phyloP scores from a whole-genome alignment of 805 yeast species.

The Lipomyces sp. region DNA sequence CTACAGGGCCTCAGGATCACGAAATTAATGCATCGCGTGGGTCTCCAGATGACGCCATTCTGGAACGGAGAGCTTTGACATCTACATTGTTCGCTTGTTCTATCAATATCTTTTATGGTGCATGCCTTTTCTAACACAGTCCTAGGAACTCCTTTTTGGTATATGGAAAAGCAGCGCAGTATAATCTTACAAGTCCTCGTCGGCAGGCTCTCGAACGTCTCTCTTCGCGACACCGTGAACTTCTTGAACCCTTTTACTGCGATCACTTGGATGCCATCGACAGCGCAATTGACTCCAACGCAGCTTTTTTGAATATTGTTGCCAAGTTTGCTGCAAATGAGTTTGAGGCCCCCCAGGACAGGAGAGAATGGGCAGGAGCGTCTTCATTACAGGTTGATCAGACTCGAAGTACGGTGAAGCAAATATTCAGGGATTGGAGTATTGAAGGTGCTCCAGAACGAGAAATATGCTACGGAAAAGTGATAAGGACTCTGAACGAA shows the following conservation, averaged over 20 bases:
- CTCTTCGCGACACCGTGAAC: conserved; percentile 3
- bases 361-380: conserved; percentile 19
- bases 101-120: not conserved
- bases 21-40: no score
- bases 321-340: conserved; percentile 28
- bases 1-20: no score
- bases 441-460: conserved; percentile 48
- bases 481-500: conserved; percentile 45
- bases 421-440: conserved; percentile 77
- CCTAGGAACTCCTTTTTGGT: conserved; percentile 19
- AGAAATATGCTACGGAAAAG: conserved; percentile 51
- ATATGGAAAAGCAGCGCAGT: conserved; percentile 16
- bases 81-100: conserved; percentile 14
- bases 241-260: conserved; percentile 12
- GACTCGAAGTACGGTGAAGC: conserved; percentile 47
- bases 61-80: conserved; percentile 18
- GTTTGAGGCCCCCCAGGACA: conserved; percentile 31
- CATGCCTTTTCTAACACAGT: not conserved
- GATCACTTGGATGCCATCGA: conserved; percentile 16
- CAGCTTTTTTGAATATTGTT: conserved; percentile 28
- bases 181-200: conserved; percentile 14
- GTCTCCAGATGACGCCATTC: conserved; percentile 7
- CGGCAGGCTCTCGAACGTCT: conserved; percentile 1
- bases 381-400: conserved; percentile 19
- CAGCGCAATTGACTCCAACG: conserved; percentile 27